phyloP scores from a whole-genome alignment of 768 basidiomycete species.

The Mycena filopes region DNA sequence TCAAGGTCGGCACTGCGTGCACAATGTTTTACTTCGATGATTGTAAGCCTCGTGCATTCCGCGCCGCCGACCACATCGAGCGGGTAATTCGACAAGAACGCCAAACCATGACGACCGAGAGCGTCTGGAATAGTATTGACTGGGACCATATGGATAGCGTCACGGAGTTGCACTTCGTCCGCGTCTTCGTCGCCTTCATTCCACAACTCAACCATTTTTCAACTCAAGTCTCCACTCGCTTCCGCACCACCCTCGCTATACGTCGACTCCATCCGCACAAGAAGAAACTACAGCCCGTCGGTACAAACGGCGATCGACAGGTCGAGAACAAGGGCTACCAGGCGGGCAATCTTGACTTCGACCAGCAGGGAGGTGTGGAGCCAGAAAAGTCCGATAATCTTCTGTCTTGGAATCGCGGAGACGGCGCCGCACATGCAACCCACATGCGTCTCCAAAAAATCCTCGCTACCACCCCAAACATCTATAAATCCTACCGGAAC shows the following conservation, averaged over 20 bases:
- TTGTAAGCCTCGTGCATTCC: not conserved
- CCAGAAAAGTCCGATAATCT: slow-evolving; percentile 3
- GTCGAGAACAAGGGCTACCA: not conserved
- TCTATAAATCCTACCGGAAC: slow-evolving; percentile 24
- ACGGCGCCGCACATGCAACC: not conserved
- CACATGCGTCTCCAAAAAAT: not conserved
- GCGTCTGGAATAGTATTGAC: not conserved
- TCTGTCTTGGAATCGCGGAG: slow-evolving; percentile 2
- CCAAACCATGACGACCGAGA: slow-evolving; percentile 2
- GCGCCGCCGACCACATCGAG: not conserved
- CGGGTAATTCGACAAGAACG: not conserved
- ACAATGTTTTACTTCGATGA: not conserved
- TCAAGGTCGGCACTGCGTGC: not conserved
- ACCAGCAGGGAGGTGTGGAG: slow-evolving; percentile 3
- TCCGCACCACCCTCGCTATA: not conserved
- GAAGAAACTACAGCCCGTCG: not conserved
- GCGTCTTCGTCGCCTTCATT: not conserved
- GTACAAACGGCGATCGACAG: slow-evolving; percentile 4
- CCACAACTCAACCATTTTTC: not conserved
- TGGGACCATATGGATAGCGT: not conserved
- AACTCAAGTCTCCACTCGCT: not conserved
- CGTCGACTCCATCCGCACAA: not conserved
- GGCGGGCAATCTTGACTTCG: not conserved
- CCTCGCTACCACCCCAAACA: slow-evolving; percentile 14
- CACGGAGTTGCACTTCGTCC: not conserved